phyloP scores from a whole-genome alignment of 2,329 filamentous ascomycete genomes.

The Alternaria consortialis region DNA sequence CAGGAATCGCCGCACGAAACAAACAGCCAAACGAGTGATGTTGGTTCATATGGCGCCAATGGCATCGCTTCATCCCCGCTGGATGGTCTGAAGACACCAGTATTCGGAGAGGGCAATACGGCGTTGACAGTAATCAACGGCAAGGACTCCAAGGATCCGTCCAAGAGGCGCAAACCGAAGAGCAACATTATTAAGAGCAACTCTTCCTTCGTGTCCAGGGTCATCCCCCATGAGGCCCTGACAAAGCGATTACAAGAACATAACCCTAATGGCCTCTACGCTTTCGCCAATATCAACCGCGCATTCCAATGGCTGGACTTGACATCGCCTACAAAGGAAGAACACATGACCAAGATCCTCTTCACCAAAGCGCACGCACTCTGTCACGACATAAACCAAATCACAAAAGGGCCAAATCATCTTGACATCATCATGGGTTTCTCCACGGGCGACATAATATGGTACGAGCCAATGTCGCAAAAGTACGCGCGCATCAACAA shows the following conservation, averaged over 20 bases:
- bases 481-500: constrained; percentile 97
- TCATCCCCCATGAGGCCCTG: constrained; percentile 86
- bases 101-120: constrained; percentile 87
- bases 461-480: constrained; percentile 97
- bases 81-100: constrained; percentile 58
- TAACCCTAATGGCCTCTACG: constrained; percentile 80
- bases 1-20: constrained; percentile 56
- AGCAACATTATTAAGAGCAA: constrained; percentile 99
- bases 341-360: constrained; percentile 92
- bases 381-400: constrained; percentile 88
- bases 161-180: constrained; percentile 91
- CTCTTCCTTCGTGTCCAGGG: constrained; percentile 96
- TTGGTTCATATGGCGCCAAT: constrained; percentile 54
- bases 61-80: constrained; percentile 43
- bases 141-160: constrained; percentile 71
- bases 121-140: constrained; percentile 68
- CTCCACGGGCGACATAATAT: constrained; percentile 95
- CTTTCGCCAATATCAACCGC: constrained; percentile 94
- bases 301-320: constrained; percentile 97
- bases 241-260: constrained; percentile 82
- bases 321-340: constrained; percentile 78
- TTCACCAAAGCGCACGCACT: constrained; percentile 97
- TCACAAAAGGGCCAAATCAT: constrained; percentile 81
- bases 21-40: constrained; percentile 57
- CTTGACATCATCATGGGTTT: constrained; percentile 95